Conservation (phyloP, 2,329 filamentous ascomycete species). For the Clarireedia paspali region DNA sequence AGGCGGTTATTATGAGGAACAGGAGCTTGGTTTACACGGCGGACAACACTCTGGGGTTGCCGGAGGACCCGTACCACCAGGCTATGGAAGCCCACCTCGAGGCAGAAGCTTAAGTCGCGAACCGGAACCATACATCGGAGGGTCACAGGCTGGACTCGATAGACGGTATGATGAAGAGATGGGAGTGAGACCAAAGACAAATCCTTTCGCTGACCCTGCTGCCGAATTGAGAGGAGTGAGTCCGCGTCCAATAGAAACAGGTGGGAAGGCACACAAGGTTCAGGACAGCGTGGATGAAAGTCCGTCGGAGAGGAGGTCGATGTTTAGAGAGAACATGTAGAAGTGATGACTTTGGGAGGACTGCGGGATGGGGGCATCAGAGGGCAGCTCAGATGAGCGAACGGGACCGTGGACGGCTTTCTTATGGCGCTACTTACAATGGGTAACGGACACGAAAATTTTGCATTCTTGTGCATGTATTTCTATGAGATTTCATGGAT, state of each 20-base stretch:
- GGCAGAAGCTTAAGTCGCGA: constrained; percentile 38
- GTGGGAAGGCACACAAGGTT: constrained; percentile 20
- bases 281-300: constrained; percentile 37
- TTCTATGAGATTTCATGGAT: neutral
- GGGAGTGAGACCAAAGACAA: constrained; percentile 34
- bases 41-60: constrained; percentile 35
- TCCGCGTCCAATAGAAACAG: constrained; percentile 60
- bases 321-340: constrained; percentile 64
- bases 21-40: constrained; percentile 54
- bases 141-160: constrained; percentile 36
- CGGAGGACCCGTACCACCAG: constrained; percentile 38
- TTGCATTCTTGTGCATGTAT: neutral
- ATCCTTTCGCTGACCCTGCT: constrained; percentile 65
- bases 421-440: neutral
- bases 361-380: neutral
- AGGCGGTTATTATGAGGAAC: constrained; percentile 66
- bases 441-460: neutral
- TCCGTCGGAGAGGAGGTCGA: constrained; percentile 59
- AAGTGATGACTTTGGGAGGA: neutral
- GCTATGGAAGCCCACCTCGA: constrained; percentile 36
- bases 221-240: constrained; percentile 65
- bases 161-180: constrained; percentile 39
- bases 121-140: constrained; percentile 32
- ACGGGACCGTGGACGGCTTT: neutral
- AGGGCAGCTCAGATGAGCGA: neutral